Conservation (phyloP, 306 rosid genomes). For the Geum urbanum region DNA sequence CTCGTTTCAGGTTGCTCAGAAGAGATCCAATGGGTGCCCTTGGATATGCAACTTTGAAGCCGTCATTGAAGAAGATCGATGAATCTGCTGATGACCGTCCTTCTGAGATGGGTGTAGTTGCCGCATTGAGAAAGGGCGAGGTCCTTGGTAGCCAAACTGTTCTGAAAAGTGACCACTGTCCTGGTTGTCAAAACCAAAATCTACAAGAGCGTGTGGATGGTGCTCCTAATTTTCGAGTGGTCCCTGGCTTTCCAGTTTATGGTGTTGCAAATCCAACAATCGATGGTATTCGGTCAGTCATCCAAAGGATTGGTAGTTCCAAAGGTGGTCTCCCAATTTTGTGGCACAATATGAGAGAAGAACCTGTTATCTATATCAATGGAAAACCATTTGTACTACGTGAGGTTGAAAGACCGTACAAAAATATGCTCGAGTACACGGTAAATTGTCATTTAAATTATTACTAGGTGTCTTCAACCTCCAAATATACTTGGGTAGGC, state of each 20-base stretch:
- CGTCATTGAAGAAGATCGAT: constrained; percentile 59
- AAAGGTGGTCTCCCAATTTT: constrained; percentile 62
- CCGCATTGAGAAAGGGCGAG: constrained; percentile 81
- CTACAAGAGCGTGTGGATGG: constrained; percentile 82
- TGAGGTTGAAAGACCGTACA: constrained; percentile 89
- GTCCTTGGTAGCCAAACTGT: constrained; percentile 94
- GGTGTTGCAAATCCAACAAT: constrained; percentile 95
- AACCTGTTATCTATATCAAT: constrained; percentile 87
- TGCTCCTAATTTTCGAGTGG: constrained; percentile 88
- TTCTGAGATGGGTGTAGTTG: constrained; percentile 79
- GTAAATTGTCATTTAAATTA: constrained; percentile 35
- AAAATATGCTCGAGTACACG: constrained; percentile 89
- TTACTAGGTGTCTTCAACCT: neutral
- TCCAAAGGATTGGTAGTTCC: constrained; percentile 60
- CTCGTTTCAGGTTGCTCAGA: constrained; percentile 62
- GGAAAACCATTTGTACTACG: constrained; percentile 95
- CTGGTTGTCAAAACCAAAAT: constrained; percentile 69
- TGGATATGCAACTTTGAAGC: constrained; percentile 69
- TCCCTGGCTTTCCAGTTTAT: constrained; percentile 92
- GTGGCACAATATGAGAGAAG: constrained; percentile 98
- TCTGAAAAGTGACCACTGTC: constrained; percentile 85
- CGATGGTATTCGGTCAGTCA: constrained; percentile 80
- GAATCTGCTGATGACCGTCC: constrained; percentile 79
- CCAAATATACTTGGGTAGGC: neutral
- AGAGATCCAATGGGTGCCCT: constrained; percentile 98